Conservation (phyloP, 1,284 basidiomycete species). For the Rhodofomes roseus region DNA sequence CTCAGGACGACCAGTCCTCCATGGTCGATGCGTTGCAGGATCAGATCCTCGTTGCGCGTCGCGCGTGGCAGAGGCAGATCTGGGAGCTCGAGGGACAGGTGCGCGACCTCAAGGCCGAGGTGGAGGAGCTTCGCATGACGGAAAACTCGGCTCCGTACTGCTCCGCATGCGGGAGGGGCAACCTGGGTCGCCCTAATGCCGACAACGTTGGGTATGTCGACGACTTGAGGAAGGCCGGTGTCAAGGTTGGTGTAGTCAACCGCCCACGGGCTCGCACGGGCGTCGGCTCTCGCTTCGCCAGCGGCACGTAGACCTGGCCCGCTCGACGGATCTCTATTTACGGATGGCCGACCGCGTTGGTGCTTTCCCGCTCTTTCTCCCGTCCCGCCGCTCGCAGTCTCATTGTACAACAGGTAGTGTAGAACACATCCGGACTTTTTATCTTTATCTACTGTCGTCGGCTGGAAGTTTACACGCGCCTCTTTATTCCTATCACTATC, state of each 20-base stretch:
- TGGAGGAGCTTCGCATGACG: conserved; percentile 49
- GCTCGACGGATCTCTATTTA: background rate
- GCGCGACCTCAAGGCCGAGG: conserved; percentile 61
- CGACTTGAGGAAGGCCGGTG: conserved; percentile 24
- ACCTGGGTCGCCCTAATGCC: conserved; percentile 4
- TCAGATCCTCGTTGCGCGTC: conserved; percentile 54
- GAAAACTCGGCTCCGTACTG: conserved; percentile 45
- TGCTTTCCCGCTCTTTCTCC: background rate
- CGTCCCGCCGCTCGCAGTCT: conserved; percentile 3
- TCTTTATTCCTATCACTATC: conserved; percentile 19
- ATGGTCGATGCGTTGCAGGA: conserved; percentile 57
- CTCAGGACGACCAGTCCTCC: conserved; percentile 42
- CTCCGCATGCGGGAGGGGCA: conserved; percentile 55
- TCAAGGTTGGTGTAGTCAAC: conserved; percentile 46
- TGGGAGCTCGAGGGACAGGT: conserved; percentile 75
- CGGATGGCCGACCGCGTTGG: background rate
- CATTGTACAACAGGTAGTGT: conserved; percentile 2
- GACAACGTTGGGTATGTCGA: conserved; percentile 15
- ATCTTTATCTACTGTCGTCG: conserved; percentile 5
- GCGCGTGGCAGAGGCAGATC: conserved; percentile 66
- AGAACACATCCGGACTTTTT: conserved; percentile 4
- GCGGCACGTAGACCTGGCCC: conserved; percentile 33
- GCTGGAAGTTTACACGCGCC: conserved; percentile 2
- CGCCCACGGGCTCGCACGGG: conserved; percentile 66
- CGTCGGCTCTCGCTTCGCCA: conserved; percentile 56